Evolutionary conservation across 2,329 filamentous ascomycete genomes (phyloP), one percentile per base, ranked within the genome.

Genomic region (Penicillium sp.): DNA sequence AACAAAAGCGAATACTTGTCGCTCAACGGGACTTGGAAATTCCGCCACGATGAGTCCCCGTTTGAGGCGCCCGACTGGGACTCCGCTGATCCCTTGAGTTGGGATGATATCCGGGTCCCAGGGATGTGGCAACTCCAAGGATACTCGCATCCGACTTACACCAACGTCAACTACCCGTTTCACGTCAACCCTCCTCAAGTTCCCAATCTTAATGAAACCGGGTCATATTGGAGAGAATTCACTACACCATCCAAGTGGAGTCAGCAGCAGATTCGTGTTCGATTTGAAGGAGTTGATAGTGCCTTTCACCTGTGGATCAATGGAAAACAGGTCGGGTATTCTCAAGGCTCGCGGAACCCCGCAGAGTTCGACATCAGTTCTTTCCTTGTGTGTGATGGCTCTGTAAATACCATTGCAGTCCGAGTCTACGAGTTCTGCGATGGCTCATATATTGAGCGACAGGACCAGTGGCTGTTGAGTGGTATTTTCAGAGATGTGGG

Each of bases 221-320:
- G 87, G 6, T 82, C 80, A 0, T 89, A 89, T 64, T 73, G 80
- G 13, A 80, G 80, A 9, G 72, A 68, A 3, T 87, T 88, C 60
- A 62, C 72, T 1, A 74, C 87, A 3, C 84, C 84, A 0, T 51
- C 70, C 2, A 67, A 72, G 7, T 83, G 80, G 75, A 72, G 74
- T n/a, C 74, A 72, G 9, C 66, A 72, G 41, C 85, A 88, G 59
- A 71, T 89, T 16, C 77, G 86, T 14, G 72, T 90, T 21, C 77
- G 87, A 10, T 90, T 89, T 56, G 87, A 90, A 50, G 88, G 88
- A 1, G 87, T 90, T 0, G 87, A 90, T 62, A 86, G 84, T 62
- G 84, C 87, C 0, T 90, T 87, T 62, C 86, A 89, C 67, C 72
- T 89, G 10, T 89, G 82, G 79, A 72, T 90, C 6, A 90, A 90